Conservation (phyloP, 2,329 filamentous ascomycete species). For the Zymoseptoria crescenta region DNA sequence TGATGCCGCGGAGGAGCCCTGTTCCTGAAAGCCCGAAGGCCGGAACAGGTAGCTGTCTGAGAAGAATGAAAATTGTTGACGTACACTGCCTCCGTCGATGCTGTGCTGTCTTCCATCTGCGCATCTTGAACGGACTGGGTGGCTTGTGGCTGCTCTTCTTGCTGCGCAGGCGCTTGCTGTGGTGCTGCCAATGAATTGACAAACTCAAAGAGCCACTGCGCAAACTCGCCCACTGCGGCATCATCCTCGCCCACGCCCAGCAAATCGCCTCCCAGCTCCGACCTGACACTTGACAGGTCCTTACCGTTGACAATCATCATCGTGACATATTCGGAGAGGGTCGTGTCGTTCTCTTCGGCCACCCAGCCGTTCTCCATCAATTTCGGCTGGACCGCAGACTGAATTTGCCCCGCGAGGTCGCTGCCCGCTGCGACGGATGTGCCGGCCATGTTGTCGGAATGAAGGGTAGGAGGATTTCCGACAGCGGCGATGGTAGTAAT, state of each 20-base stretch:
- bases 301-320: conserved; percentile 96
- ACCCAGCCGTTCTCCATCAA: conserved; percentile 89
- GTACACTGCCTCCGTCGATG: conserved; percentile 37
- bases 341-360: conserved; percentile 69
- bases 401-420: conserved; percentile 76
- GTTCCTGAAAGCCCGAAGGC: not conserved
- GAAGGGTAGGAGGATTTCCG: not conserved
- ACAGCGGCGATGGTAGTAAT: conserved; percentile 1
- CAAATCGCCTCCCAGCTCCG: conserved; percentile 80
- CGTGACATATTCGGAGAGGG: conserved; percentile 91
- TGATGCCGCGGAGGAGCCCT: not conserved
- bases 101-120: conserved; percentile 58
- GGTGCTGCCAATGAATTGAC: conserved; percentile 56
- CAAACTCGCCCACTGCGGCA: conserved; percentile 71
- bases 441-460: conserved; percentile 57
- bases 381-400: conserved; percentile 77
- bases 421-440: conserved; percentile 59
- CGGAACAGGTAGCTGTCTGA: not conserved
- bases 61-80: conserved; percentile 16
- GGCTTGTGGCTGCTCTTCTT: conserved; percentile 14
- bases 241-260: conserved; percentile 77
- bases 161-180: conserved; percentile 12
- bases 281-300: conserved; percentile 78
- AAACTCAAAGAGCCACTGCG: conserved; percentile 88
- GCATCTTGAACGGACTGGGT: conserved; percentile 47